Percentiles rank a stretch among this genome's conserved stretches.
phyloP scores from a whole-genome alignment of 1,284 basidiomycete species.

The Cryptococcus sp. region DNA sequence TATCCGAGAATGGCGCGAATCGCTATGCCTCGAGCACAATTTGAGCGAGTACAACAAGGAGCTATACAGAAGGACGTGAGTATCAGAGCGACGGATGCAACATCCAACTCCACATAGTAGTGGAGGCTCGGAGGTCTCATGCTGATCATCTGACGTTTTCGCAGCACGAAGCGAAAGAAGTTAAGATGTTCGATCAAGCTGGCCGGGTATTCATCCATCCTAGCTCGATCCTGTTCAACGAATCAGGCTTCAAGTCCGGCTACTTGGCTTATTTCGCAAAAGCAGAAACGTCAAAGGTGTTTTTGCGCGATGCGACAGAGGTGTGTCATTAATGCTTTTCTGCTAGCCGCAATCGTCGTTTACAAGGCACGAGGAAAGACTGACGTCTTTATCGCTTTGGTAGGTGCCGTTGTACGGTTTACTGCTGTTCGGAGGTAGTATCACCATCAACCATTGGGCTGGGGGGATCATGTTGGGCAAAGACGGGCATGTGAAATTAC shows the following conservation, averaged over 20 bases:
- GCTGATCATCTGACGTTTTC: neutral
- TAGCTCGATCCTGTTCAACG: slow-evolving; percentile 75
- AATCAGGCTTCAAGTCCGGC: slow-evolving; percentile 70
- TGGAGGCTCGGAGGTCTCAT: neutral
- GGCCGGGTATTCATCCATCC: slow-evolving; percentile 65
- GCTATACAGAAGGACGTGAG: slow-evolving; percentile 69
- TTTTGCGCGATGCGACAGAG: slow-evolving; percentile 84
- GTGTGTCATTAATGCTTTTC: slow-evolving; percentile 52
- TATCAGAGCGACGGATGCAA: neutral
- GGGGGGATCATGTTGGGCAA: slow-evolving; percentile 70
- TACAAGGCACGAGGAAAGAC: no score
- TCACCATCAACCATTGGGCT: slow-evolving; percentile 74
- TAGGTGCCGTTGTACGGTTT: slow-evolving; percentile 83
- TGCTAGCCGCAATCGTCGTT: neutral
- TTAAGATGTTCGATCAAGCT: slow-evolving; percentile 68
- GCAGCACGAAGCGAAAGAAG: slow-evolving; percentile 72
- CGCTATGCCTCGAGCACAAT: slow-evolving; percentile 73
- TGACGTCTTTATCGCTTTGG: neutral
- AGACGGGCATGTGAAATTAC: slow-evolving; percentile 64
- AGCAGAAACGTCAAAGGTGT: slow-evolving; percentile 80
- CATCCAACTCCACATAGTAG: neutral
- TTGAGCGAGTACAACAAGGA: slow-evolving; percentile 77
- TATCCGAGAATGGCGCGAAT: slow-evolving; percentile 78
- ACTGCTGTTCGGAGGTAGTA: slow-evolving; percentile 77
- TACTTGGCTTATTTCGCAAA: slow-evolving; percentile 83